Base-by-base conservation (phyloP, 2,329 filamentous ascomycete genomes). In the Rhinocladiella mackenziei region DNA sequence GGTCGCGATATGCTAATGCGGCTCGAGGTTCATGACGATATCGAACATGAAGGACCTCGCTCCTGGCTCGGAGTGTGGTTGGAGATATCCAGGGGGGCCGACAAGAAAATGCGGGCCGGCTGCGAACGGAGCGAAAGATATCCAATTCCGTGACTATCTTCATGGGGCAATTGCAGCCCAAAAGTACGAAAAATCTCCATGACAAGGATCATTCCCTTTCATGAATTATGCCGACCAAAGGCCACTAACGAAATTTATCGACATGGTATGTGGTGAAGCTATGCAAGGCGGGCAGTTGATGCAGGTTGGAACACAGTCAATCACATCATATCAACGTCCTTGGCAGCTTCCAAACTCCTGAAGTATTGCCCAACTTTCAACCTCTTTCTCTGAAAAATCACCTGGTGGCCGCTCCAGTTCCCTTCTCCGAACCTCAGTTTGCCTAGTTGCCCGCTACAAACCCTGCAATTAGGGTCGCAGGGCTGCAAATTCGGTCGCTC, bases 231-330 rank as follows among this genome's bases (percentile, higher is more conserved):
- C 13, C 13, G 36, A 18, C 15, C 17, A 28, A 36, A 34, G 13
- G 22, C 31, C 26, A 35, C 23, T 36, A 33, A 29, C 18, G 28
- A 34, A 29, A 14, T 19, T 17, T 29, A 37, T n/a, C 34, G 17
- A 29, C 6, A 13, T 39, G 26, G 17, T 13, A 26, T 28, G 14
- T 6, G 11, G 17, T 15, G 34, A 18, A 37, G 5, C 7, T 35
- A 11, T 33, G 32, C 11, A 14, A 26, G 13, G 22, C 10, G 22
- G 8, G 22, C 7, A 35, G 19, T 14, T 11, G 18, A 14, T 14
- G 32, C 5, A 7, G 9, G n/a, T 35, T 9, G n/a, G 6, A 17
- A 34, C 17, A 15, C 31, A 34, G 5, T 11, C 11, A n/a, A 35
- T 35, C 32, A 23, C 32, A 32, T 35, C 18, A 14, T 9, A 34